A percentile compares a stretch with the other conserved stretches of the same genome.
Conservation (phyloP, 2,329 filamentous ascomycete species). For the Hypomyces perniciosus region DNA sequence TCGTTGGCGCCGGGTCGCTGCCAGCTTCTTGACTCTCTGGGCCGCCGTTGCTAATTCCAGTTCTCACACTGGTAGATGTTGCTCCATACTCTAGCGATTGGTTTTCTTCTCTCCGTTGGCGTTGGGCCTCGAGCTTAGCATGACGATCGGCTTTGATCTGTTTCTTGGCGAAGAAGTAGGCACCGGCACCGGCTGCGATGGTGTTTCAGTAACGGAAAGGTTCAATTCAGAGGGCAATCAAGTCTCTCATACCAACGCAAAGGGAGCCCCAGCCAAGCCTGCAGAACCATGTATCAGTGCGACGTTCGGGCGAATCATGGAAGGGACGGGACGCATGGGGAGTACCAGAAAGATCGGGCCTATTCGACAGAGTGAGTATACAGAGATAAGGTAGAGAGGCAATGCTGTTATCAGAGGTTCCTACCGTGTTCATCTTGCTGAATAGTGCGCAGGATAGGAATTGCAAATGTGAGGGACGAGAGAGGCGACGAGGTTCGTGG, state of each 20-base stretch:
- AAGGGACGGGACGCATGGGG: constrained; percentile 1
- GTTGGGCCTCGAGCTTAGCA: constrained; percentile 60
- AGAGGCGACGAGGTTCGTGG: not conserved
- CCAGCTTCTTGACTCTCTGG: constrained; percentile 64
- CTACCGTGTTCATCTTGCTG: constrained; percentile 13
- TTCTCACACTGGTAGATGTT: constrained; percentile 30
- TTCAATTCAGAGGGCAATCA: not conserved
- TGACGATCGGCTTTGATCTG: constrained; percentile 88
- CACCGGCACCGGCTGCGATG: constrained; percentile 69
- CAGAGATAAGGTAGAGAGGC: not conserved
- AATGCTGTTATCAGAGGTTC: not conserved
- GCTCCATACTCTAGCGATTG: constrained; percentile 47
- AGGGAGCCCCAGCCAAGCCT: constrained; percentile 92
- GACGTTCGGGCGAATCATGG: not conserved
- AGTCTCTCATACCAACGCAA: constrained; percentile 60
- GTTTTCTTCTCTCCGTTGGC: constrained; percentile 55
- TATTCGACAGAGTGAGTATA: constrained; percentile 21
- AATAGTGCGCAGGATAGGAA: not conserved
- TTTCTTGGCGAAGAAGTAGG: constrained; percentile 94
- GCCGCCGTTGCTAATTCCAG: constrained; percentile 36
- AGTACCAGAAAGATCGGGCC: constrained; percentile 63
- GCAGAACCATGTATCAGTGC: constrained; percentile 10
- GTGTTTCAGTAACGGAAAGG: constrained; percentile 15
- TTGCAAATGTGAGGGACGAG: not conserved
- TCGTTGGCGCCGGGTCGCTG: constrained; percentile 77